Conservation (phyloP, 176 grass and related monocot species). For the Ensete ventricosum region DNA sequence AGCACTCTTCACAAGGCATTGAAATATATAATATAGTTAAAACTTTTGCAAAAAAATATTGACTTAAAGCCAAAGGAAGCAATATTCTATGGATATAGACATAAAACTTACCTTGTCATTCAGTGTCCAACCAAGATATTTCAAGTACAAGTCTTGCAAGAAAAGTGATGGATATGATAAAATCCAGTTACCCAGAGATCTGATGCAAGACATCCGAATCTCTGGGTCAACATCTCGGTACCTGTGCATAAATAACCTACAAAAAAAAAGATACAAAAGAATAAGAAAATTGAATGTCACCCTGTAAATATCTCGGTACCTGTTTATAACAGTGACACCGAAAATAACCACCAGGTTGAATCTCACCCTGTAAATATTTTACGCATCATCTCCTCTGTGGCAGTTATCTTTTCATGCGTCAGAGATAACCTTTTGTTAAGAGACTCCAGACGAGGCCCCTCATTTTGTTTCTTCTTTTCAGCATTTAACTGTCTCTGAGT, state of each 20-base stretch:
- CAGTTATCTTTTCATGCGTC: conserved; percentile 86
- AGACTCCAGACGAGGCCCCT: conserved; percentile 78
- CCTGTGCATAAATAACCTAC: conserved; percentile 95
- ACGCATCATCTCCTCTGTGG: conserved; percentile 78
- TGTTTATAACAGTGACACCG: neutral
- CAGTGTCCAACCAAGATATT: conserved; percentile 98
- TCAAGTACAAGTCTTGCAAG: conserved; percentile 89
- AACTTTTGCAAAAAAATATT: conserved; percentile 2
- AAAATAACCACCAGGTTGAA: conserved; percentile 2
- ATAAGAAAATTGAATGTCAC: conserved; percentile 34
- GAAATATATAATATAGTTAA: conserved; percentile 11
- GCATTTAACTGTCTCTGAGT: conserved; percentile 96
- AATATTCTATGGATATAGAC: neutral
- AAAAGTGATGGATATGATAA: conserved; percentile 89
- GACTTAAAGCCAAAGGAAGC: neutral
- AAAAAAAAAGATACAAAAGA: conserved; percentile 17
- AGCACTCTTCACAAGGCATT: conserved; percentile 55
- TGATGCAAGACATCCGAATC: conserved; percentile 81
- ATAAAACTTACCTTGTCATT: conserved; percentile 78
- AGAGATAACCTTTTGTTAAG: conserved; percentile 65
- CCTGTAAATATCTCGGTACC: conserved; percentile 46
- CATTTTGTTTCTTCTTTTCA: conserved; percentile 78
- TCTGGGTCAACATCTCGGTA: conserved; percentile 97
- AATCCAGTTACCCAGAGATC: conserved; percentile 87
- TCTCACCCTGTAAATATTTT: conserved; percentile 90